Percentiles rank a stretch among this genome's conserved stretches.
Evolutionary conservation across 495 filamentous ascomycete genomes (phyloP).

Genomic region (Haplographium delicatum): DNA sequence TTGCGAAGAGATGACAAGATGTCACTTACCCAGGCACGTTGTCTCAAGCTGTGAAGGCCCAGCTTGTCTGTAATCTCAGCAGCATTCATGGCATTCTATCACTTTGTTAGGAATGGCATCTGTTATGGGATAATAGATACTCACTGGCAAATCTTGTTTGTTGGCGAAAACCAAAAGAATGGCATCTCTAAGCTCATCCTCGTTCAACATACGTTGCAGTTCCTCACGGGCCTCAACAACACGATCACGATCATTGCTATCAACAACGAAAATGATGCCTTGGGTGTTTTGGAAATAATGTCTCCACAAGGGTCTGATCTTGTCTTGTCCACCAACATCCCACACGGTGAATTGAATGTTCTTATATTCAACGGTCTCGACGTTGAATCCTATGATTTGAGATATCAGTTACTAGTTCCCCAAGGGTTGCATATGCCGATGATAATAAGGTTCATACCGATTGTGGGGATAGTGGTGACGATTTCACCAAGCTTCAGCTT

Average conservation of each 20-base stretch:
- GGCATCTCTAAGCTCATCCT: constrained; percentile 97
- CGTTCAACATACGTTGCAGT: constrained; percentile 99
- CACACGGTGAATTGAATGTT: constrained; percentile 99
- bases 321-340: constrained; percentile 99
- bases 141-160: constrained; percentile 99
- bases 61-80: constrained; percentile 99
- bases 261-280: constrained; percentile 99
- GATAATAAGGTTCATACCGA: constrained; percentile 91
- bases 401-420: constrained; percentile 2
- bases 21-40: constrained; percentile 93
- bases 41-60: constrained; percentile 95
- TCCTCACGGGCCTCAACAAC: constrained; percentile 98
- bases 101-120: constrained; percentile 12
- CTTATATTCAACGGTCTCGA: constrained; percentile 99
- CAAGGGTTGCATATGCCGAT: too few relatives aligned
- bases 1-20: constrained; percentile 2
- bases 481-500: constrained; percentile 99
- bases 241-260: constrained; percentile 99
- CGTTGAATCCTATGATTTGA: constrained; percentile 82
- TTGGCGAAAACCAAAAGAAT: constrained; percentile 98
- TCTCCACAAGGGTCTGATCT: constrained; percentile 98
- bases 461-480: constrained; percentile 98
- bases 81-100: constrained; percentile 97
- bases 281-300: constrained; percentile 99
- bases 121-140: constrained; percentile 27